These are phyloP conservation scores for Auriscalpium orientale DNA, from an alignment of 768 basidiomycete genomes.

Conservation along the genomic window DNA sequence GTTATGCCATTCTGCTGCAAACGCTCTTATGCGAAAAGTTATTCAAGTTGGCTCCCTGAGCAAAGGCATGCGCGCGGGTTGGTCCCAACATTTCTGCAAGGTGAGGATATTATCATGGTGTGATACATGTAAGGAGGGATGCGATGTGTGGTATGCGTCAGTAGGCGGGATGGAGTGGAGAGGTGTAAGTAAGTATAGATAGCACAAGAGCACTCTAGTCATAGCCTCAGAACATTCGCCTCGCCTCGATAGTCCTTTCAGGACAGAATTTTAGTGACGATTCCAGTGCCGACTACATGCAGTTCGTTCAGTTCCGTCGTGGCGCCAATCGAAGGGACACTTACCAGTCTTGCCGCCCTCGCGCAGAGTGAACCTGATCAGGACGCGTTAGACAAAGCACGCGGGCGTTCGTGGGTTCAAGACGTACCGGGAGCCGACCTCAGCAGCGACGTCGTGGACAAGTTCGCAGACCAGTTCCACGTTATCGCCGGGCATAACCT, in stretches of 20 bases:
- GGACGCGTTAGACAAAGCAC: constrained; percentile 3
- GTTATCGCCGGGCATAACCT: constrained; percentile 98
- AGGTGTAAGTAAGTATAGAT: not conserved
- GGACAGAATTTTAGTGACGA: constrained; percentile 79
- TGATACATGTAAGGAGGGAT: too few species aligned
- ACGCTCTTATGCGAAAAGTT: too few species aligned
- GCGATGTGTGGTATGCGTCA: too few species aligned
- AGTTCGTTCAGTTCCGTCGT: constrained; percentile 4
- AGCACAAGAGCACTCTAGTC: too few species aligned
- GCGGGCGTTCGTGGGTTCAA: not conserved
- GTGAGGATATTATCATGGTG: too few species aligned
- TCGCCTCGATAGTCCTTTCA: constrained; percentile 1
- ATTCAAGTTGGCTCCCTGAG: too few species aligned
- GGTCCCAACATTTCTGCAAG: too few species aligned
- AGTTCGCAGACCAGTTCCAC: constrained; percentile 86
- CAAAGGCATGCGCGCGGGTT: too few species aligned
- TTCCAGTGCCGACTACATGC: constrained; percentile 79
- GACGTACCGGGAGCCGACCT: constrained; percentile 69
- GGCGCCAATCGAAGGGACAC: constrained; percentile 21
- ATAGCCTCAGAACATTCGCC: too few species aligned
- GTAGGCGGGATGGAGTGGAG: not conserved
- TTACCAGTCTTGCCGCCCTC: constrained; percentile 90
- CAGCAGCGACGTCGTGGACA: constrained; percentile 80
- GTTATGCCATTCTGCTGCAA: too few species aligned
- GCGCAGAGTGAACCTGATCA: constrained; percentile 71